Percentiles rank a stretch among this genome's conserved stretches.
Conservation (phyloP, 768 basidiomycete species). For the Agrocybe chaxingu region DNA sequence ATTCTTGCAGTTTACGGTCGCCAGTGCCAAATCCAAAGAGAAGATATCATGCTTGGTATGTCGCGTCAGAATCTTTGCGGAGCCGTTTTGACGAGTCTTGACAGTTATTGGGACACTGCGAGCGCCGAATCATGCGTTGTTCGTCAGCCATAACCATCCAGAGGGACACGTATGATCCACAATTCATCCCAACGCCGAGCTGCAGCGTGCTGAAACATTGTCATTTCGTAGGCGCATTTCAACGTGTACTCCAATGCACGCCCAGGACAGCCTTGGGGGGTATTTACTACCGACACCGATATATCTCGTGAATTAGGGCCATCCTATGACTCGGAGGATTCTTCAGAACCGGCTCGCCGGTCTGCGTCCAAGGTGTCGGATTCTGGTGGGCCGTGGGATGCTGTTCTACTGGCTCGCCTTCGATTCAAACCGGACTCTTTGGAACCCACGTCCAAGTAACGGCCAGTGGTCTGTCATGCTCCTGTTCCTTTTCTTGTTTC, state of each 20-base stretch:
- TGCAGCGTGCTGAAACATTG: not conserved
- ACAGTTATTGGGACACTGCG: constrained; percentile 67
- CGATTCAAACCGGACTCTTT: constrained; percentile 61
- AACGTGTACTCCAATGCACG: constrained; percentile 57
- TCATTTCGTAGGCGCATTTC: constrained; percentile 52
- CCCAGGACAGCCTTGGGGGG: constrained; percentile 68
- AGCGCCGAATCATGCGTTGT: constrained; percentile 68
- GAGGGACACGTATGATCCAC: constrained; percentile 30
- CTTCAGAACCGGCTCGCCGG: constrained; percentile 25
- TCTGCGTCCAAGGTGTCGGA: constrained; percentile 56
- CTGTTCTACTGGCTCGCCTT: constrained; percentile 60
- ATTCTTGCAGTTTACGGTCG: constrained; percentile 56
- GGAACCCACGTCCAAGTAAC: constrained; percentile 45
- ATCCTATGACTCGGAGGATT: constrained; percentile 37
- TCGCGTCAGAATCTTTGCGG: not conserved
- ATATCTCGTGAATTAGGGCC: constrained; percentile 42
- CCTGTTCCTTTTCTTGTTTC: too few relatives aligned
- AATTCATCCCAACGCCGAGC: not conserved
- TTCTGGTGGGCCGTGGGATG: constrained; percentile 43
- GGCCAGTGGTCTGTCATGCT: too few relatives aligned
- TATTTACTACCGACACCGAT: constrained; percentile 58
- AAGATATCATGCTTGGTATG: constrained; percentile 56
- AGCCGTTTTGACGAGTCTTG: not conserved
- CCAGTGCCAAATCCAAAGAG: constrained; percentile 47
- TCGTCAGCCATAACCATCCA: constrained; percentile 70